A percentile compares a stretch with the other conserved stretches of the same genome.
phyloP scores from a whole-genome alignment of 148 eudicot species.

The Chenopodium album region DNA sequence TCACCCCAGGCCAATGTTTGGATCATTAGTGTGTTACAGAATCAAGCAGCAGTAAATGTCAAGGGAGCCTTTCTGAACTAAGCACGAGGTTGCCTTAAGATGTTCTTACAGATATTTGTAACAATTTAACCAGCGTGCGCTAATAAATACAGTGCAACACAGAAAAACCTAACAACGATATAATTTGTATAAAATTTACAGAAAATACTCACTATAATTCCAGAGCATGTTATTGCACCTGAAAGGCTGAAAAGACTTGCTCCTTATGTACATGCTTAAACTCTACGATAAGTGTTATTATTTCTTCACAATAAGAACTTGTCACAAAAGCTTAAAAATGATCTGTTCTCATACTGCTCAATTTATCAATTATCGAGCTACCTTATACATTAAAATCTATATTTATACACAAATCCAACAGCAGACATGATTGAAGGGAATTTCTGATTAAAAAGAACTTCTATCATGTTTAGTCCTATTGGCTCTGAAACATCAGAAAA shows the following conservation, averaged over 20 bases:
- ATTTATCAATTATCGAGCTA: background rate
- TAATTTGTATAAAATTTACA: background rate
- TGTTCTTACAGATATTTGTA: too few species aligned
- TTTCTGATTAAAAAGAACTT: background rate
- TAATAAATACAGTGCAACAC: background rate
- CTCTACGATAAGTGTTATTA: background rate
- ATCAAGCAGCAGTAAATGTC: background rate
- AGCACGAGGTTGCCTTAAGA: too few species aligned
- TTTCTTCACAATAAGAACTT: background rate
- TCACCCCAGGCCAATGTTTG: background rate
- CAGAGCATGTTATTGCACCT: background rate
- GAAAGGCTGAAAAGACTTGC: background rate
- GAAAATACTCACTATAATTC: background rate
- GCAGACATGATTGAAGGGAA: background rate
- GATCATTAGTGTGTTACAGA: background rate
- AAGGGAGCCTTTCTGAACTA: background rate
- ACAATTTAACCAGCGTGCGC: too few species aligned
- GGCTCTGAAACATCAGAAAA: background rate
- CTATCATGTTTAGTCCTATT: background rate
- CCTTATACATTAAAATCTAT: background rate
- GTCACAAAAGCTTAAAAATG: background rate
- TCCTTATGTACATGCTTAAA: constrained; percentile 5
- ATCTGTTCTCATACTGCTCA: background rate
- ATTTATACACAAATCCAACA: background rate
- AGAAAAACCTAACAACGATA: background rate